A percentile compares a stretch with the other conserved stretches of the same genome.
These are phyloP conservation scores for Domatiomyces catenatus DNA, from an alignment of 2,329 filamentous ascomycete species.

Conservation along the genomic window DNA sequence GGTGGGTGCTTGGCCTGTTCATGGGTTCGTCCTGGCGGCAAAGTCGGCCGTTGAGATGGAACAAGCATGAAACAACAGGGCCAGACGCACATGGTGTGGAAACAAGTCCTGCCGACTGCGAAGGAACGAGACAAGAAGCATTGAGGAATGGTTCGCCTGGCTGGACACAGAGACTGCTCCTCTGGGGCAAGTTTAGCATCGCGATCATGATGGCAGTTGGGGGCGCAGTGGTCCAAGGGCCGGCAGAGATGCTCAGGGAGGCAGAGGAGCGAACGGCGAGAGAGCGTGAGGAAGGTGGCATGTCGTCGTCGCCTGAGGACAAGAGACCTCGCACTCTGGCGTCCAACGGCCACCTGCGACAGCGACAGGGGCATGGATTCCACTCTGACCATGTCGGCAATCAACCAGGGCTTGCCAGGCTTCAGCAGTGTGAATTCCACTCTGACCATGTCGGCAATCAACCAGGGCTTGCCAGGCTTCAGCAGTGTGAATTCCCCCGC, in stretches of 20 bases:
- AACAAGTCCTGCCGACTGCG: neutral
- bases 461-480: neutral
- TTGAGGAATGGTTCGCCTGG: constrained; percentile 1
- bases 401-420: neutral
- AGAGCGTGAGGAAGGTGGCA: too few relatives aligned
- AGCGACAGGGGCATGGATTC: too few relatives aligned
- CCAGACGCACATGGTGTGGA: neutral
- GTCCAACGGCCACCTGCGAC: neutral
- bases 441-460: neutral
- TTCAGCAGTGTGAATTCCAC: neutral
- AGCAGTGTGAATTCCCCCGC: neutral
- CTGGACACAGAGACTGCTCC: constrained; percentile 20
- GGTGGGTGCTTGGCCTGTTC: constrained; percentile 25
- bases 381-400: neutral
- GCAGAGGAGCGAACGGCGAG: constrained; percentile 5
- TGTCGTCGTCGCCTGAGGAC: too few relatives aligned
- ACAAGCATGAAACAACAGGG: constrained; percentile 7
- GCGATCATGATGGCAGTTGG: constrained; percentile 34
- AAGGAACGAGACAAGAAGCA: neutral
- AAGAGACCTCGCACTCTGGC: neutral
- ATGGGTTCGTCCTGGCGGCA: constrained; percentile 12
- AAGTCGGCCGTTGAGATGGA: constrained; percentile 8
- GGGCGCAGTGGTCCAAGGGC: constrained; percentile 33
- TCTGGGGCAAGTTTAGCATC: constrained; percentile 35
- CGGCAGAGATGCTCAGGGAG: constrained; percentile 24